phyloP scores from a whole-genome alignment of 805 yeast species.

The Barnettozyma populi region DNA sequence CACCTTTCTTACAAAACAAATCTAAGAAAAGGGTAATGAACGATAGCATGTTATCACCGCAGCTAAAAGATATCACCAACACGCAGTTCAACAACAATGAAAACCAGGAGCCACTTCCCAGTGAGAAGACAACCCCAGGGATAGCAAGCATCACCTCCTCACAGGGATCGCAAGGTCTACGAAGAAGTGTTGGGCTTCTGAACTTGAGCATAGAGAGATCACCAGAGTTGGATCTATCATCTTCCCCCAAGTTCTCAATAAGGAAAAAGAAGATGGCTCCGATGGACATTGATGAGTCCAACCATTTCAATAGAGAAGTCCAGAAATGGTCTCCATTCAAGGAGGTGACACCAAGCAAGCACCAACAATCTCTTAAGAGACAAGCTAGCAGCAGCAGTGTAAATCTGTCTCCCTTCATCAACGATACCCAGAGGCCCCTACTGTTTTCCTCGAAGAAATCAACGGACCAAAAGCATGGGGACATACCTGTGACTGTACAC shows the following conservation, averaged over 20 bases:
- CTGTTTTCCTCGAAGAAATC: conserved; percentile 14
- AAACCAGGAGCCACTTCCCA: conserved; percentile 3
- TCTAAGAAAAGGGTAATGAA: conserved; percentile 24
- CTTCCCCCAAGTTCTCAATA: conserved; percentile 21
- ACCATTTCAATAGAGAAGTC: conserved; percentile 19
- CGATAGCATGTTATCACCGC: conserved; percentile 24
- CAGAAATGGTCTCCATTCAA: conserved; percentile 29
- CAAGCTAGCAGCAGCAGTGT: conserved; percentile 26
- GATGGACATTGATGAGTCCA: conserved; percentile 18
- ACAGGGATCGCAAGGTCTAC: conserved; percentile 30
- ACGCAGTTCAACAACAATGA: conserved; percentile 10
- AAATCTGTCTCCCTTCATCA: conserved; percentile 24
- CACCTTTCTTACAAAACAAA: not conserved
- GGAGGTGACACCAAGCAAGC: conserved; percentile 23
- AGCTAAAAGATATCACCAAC: conserved; percentile 17
- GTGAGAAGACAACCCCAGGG: conserved; percentile 21
- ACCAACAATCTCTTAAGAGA: conserved; percentile 20
- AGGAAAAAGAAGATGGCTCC: conserved; percentile 17
- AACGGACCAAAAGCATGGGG: conserved; percentile 18
- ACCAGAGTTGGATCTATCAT: conserved; percentile 15
- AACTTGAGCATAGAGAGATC: conserved; percentile 42
- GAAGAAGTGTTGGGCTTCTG: conserved; percentile 49
- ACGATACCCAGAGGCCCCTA: conserved; percentile 22
- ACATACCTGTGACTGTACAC: conserved; percentile 25
- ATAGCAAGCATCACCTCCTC: conserved; percentile 20